Evolutionary conservation across 73 alveolate species (phyloP), one percentile per base, ranked within the genome.

Genomic region (Paramecium sexaurelia): DNA sequence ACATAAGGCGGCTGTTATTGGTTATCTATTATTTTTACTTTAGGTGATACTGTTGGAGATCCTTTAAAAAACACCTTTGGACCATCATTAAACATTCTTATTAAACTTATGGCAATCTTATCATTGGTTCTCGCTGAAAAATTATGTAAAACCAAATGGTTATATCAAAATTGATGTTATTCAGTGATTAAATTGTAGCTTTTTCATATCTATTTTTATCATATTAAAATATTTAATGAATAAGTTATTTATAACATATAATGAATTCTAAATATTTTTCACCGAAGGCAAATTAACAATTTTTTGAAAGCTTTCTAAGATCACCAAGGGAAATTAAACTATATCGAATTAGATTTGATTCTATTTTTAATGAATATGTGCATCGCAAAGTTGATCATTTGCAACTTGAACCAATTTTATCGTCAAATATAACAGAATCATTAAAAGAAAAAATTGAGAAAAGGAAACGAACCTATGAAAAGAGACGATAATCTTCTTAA

Each of bases 31-130:
- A 3, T 6, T 3, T 8, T 82, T 6, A 92, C 91, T 57, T 61
- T 91, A 20, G 99, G 99, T 87, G 98, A 97, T 92, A 97, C 98
- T 69, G 99, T 97, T 47, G 99, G 99, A 35, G 99, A 97, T 83
- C 99, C 99, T 33, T 85, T 96, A 17, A 96, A 97, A 94, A 98
- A 97, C 75, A 97, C 98, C n/a, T 92, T 96, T 19, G 99, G 98
- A 24, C 99, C 99, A 7, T 75, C 97, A 0, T 91, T 97, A 82
- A 96, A 97, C 94, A 96, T 96, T 78, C 92, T 97, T 75, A 94
- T 97, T 92, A 96, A 96, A 96, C 95, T 97, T 29, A 93, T 93
- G 97, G 98, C 99, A 9, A 94, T 95, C 32, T 68, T 94, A 33
- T 89, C 97, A 6, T 93, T 95, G 7, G 98, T 94, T 15, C 85